Evolutionary conservation across 2,329 filamentous ascomycete genomes (phyloP).

Genomic region (Exophiala bonariae): DNA sequence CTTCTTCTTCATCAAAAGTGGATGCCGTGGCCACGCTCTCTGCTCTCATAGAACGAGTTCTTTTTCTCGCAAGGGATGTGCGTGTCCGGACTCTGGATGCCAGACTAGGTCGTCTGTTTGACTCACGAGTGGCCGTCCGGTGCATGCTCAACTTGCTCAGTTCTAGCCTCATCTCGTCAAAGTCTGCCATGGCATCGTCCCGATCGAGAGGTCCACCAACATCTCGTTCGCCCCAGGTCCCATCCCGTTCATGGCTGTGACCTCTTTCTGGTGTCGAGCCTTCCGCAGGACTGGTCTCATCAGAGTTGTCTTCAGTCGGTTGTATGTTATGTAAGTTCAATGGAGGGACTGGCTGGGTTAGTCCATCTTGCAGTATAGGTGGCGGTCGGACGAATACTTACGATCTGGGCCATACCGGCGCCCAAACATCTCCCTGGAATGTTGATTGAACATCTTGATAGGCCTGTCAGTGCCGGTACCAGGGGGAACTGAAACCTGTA

Average conservation of each 20-base stretch:
- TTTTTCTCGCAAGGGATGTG: constrained; percentile 12
- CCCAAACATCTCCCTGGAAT: constrained; percentile 18
- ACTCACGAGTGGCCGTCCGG: constrained; percentile 30
- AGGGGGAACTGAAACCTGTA: no score
- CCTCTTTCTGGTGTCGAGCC: constrained; percentile 5
- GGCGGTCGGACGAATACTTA: constrained; percentile 3
- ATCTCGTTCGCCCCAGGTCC: constrained; percentile 65
- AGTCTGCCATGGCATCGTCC: constrained; percentile 59
- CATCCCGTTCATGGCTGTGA: constrained; percentile 26
- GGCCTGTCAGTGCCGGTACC: background rate
- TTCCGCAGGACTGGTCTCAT: background rate
- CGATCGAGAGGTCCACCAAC: constrained; percentile 55
- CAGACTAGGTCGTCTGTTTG: constrained; percentile 27
- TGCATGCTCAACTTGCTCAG: constrained; percentile 54
- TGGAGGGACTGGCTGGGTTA: background rate
- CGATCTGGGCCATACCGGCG: constrained; percentile 15
- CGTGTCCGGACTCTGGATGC: constrained; percentile 29
- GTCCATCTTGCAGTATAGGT: background rate
- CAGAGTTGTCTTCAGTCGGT: constrained; percentile 9
- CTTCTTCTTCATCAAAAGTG: constrained; percentile 38
- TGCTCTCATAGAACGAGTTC: constrained; percentile 15
- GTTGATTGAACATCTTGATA: constrained; percentile 19
- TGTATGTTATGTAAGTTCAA: constrained; percentile 9
- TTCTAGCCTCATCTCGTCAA: constrained; percentile 56
- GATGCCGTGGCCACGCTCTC: constrained; percentile 39